Evolutionary conservation across 78 protist species (phyloP), one percentile per base, ranked within the genome.

Genomic region (Chrysochromulina parva): DNA sequence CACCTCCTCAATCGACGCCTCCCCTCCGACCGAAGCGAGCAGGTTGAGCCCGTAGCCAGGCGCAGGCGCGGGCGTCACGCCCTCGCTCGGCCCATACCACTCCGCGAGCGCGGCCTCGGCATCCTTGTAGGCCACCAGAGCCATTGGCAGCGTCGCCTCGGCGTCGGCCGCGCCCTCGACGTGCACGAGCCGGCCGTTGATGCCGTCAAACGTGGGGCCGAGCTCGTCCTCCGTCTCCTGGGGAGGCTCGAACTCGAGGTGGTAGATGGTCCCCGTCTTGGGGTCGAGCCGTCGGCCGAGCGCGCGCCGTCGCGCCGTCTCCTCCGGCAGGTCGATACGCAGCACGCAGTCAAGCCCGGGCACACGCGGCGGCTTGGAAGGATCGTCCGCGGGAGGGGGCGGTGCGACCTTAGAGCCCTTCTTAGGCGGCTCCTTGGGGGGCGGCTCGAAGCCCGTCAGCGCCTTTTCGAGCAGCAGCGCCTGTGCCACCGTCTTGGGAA

Each of bases 241-340:
- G 26, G 90, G 90, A 48, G 90, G 90, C 5, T 66, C 84, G 71
- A 60, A 47, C 65, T 88, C 90, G 69, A 88, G 67, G 90, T 88
- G 90, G 84, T 53, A 88, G 26, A 48, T 59, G 1, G 48, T 19
- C 13, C 90, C 90, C 9, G 69, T 67, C 20, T 17, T 54, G 3
- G 90, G 90, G 53, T 88, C 90, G n/a, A 28, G 84, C 28, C 90
- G 62, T 0, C 90, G 80, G n/a, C 90, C 90, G 20, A 88, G 90
- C 60, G 90, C 90, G 22, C 90, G 90, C 52, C 50, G 14, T 24
- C 54, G 84, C 52, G 66, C 65, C 52, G 11, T 11, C 52, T 67
- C 76, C 54, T 66, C 90, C 26, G 52, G 3, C 11, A 88, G 9
- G 53, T 53, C 58, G 48, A 88, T 20, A 48, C 73, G 55, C 38